Evolutionary conservation across 164 flowering plant genomes (phyloP).

Genomic region (Berberis thunbergii): DNA sequence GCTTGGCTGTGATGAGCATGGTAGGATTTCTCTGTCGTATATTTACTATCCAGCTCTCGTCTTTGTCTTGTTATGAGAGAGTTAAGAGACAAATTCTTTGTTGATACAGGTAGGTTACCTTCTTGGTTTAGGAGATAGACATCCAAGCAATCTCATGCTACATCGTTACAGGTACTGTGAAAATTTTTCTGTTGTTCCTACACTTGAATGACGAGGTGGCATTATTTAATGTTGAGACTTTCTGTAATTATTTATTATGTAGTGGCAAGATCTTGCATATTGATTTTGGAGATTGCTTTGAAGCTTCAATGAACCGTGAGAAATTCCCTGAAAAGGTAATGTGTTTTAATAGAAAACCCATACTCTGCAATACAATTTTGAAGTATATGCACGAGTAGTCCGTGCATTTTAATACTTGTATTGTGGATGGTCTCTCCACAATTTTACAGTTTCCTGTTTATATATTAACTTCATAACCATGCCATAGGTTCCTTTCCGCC

Average conservation of each 20-base stretch:
- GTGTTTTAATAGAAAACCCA: neutral
- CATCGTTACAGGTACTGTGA: constrained; percentile 72
- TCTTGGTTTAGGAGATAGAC: constrained; percentile 97
- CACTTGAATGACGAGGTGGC: neutral
- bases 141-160: constrained; percentile 98
- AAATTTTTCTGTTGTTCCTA: neutral
- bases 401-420: no score
- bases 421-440: no score
- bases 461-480: constrained; percentile 3
- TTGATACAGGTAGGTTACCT: constrained; percentile 87
- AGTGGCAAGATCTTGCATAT: constrained; percentile 98
- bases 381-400: no score
- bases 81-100: neutral
- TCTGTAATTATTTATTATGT: constrained; percentile 1
- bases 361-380: no score
- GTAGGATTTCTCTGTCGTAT: constrained; percentile 27
- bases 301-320: constrained; percentile 97
- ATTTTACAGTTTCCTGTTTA: neutral
- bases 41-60: neutral
- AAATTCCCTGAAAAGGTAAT: constrained; percentile 95
- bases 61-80: neutral
- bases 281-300: constrained; percentile 99
- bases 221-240: neutral
- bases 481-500: constrained; percentile 87
- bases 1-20: constrained; percentile 99